Percentiles rank a stretch among this genome's conserved stretches.
Evolutionary conservation across 306 rosid species (phyloP).

Genomic region (Crataegus laevigata): DNA sequence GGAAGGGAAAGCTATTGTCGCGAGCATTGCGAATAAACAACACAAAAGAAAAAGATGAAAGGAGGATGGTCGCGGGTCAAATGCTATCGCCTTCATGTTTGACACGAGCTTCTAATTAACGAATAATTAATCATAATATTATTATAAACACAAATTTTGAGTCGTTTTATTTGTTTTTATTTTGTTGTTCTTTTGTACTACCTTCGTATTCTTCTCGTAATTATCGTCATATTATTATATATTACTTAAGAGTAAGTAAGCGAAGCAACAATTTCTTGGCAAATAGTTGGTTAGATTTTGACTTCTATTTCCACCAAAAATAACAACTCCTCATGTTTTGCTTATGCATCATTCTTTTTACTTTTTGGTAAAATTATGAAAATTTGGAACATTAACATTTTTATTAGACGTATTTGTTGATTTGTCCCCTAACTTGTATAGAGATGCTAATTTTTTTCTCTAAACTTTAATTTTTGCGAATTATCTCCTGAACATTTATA

Average conservation of each 20-base stretch:
- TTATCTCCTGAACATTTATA: too few species aligned
- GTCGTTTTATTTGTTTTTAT: neutral
- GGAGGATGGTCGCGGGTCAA: conserved; percentile 3
- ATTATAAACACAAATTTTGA: neutral
- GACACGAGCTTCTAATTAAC: neutral
- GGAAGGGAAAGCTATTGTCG: neutral
- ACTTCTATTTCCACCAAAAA: neutral
- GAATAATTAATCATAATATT: neutral
- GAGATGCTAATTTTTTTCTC: too few species aligned
- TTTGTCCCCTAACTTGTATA: too few species aligned
- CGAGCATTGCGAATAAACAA: neutral
- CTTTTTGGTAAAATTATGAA: too few species aligned
- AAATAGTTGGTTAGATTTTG: neutral
- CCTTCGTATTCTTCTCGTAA: neutral
- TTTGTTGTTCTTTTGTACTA: conserved; percentile 9
- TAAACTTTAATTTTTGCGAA: too few species aligned
- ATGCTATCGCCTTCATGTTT: neutral
- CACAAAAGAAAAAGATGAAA: neutral
- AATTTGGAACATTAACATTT: too few species aligned
- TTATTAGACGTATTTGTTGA: too few species aligned
- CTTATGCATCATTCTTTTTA: too few species aligned
- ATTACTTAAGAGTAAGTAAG: neutral
- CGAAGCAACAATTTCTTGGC: neutral
- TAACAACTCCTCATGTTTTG: neutral
- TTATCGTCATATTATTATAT: neutral